Conservation (phyloP, 2,329 filamentous ascomycete genomes). For the Karstenula rhodostoma region DNA sequence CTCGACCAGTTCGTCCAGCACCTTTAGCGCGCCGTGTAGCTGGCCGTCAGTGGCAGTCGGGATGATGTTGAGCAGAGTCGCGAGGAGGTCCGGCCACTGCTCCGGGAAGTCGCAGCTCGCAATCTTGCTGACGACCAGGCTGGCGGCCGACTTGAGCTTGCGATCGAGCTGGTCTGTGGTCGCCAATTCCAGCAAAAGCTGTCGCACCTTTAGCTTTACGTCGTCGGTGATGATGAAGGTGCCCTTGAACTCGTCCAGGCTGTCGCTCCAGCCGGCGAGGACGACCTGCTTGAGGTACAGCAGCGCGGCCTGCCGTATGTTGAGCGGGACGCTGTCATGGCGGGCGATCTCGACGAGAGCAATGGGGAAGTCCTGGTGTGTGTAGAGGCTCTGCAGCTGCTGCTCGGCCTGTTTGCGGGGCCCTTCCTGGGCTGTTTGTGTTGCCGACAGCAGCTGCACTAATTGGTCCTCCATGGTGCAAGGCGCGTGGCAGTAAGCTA, state of each 20-base stretch:
- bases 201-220: slow-evolving; percentile 76
- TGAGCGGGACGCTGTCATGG: slow-evolving; percentile 74
- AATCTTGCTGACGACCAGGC: slow-evolving; percentile 91
- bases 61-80: slow-evolving; percentile 79
- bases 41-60: slow-evolving; percentile 78
- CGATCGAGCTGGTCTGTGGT: slow-evolving; percentile 77
- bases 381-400: slow-evolving; percentile 76
- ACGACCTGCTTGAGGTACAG: slow-evolving; percentile 84
- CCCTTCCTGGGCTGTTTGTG: slow-evolving; percentile 77
- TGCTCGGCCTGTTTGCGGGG: slow-evolving; percentile 87
- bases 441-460: slow-evolving; percentile 85
- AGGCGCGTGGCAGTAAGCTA: slow-evolving; percentile 12
- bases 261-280: slow-evolving; percentile 81
- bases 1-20: slow-evolving; percentile 88
- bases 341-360: slow-evolving; percentile 82
- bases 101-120: slow-evolving; percentile 93
- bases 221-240: slow-evolving; percentile 74
- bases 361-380: slow-evolving; percentile 75
- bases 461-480: slow-evolving; percentile 87
- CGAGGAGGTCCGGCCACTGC: slow-evolving; percentile 89
- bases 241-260: slow-evolving; percentile 74
- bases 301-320: slow-evolving; percentile 84
- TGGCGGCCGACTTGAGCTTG: slow-evolving; percentile 88
- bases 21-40: slow-evolving; percentile 86
- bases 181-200: slow-evolving; percentile 78